Evolutionary conservation across 148 eudicot genomes (phyloP).

Genomic region (Vaccinium darrowii): DNA sequence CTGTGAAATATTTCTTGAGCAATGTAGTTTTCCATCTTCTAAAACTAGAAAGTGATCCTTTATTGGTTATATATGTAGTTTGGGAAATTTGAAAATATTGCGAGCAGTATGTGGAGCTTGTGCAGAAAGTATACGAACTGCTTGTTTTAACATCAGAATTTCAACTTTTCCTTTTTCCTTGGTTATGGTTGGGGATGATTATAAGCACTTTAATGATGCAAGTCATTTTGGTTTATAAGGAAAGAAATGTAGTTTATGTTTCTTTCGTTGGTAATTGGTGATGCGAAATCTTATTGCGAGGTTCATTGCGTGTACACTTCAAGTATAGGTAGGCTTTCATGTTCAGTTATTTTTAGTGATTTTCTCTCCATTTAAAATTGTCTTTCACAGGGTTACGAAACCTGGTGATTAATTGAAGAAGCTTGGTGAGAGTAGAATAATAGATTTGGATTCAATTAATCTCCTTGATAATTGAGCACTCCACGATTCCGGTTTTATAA

Average conservation of each 20-base stretch:
- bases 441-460: too few species aligned
- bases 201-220: neutral
- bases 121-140: neutral
- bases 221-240: neutral
- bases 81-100: too few species aligned
- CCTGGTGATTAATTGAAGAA: too few species aligned
- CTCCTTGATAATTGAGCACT: too few species aligned
- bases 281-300: neutral
- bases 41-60: neutral
- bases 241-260: neutral
- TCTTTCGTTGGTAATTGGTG: neutral
- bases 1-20: neutral
- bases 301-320: neutral
- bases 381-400: too few species aligned
- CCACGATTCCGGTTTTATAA: too few species aligned
- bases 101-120: neutral
- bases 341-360: too few species aligned
- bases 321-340: too few species aligned
- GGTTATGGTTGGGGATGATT: neutral
- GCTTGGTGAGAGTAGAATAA: too few species aligned
- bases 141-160: neutral
- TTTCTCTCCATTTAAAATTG: too few species aligned
- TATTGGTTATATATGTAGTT: neutral
- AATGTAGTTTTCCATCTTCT: neutral
- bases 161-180: neutral